These are phyloP conservation scores for Gossypium stocksii DNA, from an alignment of 345 rosid species.

Conservation along the genomic window DNA sequence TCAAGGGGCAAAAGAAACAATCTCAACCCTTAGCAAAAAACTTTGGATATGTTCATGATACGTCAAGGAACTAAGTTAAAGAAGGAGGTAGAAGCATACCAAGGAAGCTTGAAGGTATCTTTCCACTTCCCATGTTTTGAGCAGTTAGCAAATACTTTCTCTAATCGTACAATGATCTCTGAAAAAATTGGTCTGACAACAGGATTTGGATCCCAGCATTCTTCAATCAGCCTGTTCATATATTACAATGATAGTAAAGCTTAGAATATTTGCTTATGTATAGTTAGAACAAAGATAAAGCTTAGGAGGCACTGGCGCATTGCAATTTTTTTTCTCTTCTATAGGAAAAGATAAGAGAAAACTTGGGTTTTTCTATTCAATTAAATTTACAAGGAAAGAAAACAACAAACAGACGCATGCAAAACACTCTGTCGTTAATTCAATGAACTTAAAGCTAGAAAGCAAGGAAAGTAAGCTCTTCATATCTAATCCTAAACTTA, in stretches of 20 bases:
- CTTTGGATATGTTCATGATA: background rate
- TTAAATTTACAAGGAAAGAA: background rate
- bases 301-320: background rate
- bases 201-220: conserved; percentile 76
- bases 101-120: conserved; percentile 90
- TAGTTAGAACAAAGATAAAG: background rate
- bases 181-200: conserved; percentile 64
- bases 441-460: background rate
- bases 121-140: conserved; percentile 95
- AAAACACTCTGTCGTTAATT: background rate
- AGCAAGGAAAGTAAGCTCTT: background rate
- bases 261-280: background rate
- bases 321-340: background rate
- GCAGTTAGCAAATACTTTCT: conserved; percentile 58
- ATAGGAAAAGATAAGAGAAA: no score
- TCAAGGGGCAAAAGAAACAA: background rate
- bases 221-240: conserved; percentile 71
- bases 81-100: conserved; percentile 43
- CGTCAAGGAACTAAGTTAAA: background rate
- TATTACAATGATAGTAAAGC: background rate
- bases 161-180: conserved; percentile 77
- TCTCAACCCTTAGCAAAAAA: background rate
- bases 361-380: background rate
- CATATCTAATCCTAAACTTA: conserved; percentile 33
- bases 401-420: no score